Evolutionary conservation across 768 basidiomycete genomes (phyloP).

Genomic region (Kwoniella mangroviensis): DNA sequence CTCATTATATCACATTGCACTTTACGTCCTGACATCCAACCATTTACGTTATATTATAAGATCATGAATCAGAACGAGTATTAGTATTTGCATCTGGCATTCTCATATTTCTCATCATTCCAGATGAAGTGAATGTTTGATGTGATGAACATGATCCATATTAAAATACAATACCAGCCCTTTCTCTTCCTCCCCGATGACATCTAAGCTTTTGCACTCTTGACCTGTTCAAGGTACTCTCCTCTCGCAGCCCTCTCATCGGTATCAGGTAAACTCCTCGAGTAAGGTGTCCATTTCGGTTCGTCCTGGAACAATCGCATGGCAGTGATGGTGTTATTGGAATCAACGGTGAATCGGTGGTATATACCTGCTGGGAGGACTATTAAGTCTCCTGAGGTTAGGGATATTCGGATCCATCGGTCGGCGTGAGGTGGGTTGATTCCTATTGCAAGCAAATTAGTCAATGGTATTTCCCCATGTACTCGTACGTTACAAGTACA

Average conservation of each 20-base stretch:
- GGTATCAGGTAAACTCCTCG: conserved; percentile 64
- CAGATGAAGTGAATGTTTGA: no score
- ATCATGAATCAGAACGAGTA: no score
- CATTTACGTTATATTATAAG: no score
- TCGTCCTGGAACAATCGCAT: conserved; percentile 90
- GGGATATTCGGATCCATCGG: conserved; percentile 79
- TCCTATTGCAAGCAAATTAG: background rate
- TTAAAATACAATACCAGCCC: background rate
- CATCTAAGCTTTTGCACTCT: background rate
- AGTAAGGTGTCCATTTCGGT: conserved; percentile 85
- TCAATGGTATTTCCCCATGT: background rate
- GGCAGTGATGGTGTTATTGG: conserved; percentile 71
- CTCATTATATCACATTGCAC: no score
- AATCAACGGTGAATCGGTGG: conserved; percentile 91
- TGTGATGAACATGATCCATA: background rate
- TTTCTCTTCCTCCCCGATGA: background rate
- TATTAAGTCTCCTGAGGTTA: conserved; percentile 79
- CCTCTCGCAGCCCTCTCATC: conserved; percentile 41
- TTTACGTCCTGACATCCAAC: no score
- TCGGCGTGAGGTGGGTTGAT: conserved; percentile 40
- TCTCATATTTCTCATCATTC: no score
- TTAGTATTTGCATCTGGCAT: no score
- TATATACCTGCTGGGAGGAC: conserved; percentile 87
- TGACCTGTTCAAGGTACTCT: conserved; percentile 41
- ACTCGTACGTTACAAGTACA: background rate